These are phyloP conservation scores for Gypsophila paniculata DNA, from an alignment of 179 eudicot genomes.

Conservation along the genomic window DNA sequence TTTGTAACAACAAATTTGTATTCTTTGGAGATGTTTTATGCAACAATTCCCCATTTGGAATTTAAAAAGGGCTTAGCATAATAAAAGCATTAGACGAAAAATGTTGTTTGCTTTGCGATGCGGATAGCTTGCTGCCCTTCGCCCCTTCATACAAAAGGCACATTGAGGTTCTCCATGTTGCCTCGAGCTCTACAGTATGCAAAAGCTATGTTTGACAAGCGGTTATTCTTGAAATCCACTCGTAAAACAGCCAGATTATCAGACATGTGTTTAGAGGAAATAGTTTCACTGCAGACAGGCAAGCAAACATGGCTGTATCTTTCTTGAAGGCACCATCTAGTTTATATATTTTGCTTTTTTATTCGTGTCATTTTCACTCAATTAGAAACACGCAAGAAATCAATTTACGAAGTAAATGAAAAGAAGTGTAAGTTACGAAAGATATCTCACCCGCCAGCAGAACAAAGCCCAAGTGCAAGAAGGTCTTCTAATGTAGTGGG, in stretches of 20 bases:
- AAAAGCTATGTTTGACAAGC: background rate
- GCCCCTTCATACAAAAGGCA: too few relatives aligned
- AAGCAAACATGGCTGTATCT: background rate
- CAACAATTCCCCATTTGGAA: too few relatives aligned
- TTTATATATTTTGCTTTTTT: background rate
- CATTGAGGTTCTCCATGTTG: background rate
- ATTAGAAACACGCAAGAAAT: background rate
- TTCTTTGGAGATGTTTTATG: too few relatives aligned
- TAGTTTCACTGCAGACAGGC: background rate
- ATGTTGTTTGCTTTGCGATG: too few relatives aligned
- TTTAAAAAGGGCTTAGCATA: too few relatives aligned
- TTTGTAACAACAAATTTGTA: too few relatives aligned
- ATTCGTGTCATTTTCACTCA: background rate
- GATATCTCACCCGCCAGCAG: constrained; percentile 82
- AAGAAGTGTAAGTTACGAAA: constrained; percentile 8
- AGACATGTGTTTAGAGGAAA: background rate
- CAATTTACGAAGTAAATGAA: background rate
- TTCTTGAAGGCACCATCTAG: background rate
- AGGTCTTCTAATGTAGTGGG: constrained; percentile 92
- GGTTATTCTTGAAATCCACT: too few relatives aligned
- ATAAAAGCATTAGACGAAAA: too few relatives aligned
- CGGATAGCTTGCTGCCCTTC: too few relatives aligned
- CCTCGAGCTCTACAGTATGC: background rate
- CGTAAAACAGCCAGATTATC: too few relatives aligned
- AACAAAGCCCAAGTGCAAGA: constrained; percentile 97